Base-by-base conservation (phyloP, 768 basidiomycete species). In the Amanita molliuscula region DNA sequence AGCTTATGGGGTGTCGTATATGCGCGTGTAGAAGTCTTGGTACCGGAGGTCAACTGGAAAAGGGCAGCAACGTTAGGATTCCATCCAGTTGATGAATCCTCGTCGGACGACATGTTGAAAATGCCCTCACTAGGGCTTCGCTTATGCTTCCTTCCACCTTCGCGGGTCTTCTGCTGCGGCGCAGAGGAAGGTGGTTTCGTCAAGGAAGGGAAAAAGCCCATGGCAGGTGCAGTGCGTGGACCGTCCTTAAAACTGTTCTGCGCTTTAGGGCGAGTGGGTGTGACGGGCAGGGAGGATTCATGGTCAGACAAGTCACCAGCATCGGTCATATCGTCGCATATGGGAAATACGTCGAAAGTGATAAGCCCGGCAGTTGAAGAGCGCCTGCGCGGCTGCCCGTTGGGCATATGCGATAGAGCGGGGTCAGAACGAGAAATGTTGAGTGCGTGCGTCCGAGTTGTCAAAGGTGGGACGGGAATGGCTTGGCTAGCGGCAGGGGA, bases 21-120 rank as follows among this genome's bases (percentile, higher is more conserved):
- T 33, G 35, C 45, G 31, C 21, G 45, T 13, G 16, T 10, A 11
- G 46, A 15, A 37, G 18, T 50, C 25, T 44, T 44, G 36, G 28
- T 5, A 18, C 16, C 41, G 31, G 51, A 50, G 26, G 56, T 55
- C n/a, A 69, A 57, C 34, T 63, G 65, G 53, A 67, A 62, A 10
- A 66, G 51, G 3, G 60, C 53, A 47, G 59, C 55, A 8, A 62
- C 54, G 46, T 58, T 59, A 46, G 54, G 54, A 36, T 56, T 61
- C 48, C 58, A 53, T 48, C 66, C 64, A 7, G 74, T 71, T 13
- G 67, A 62, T 26, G 65, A 58, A 53, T 79, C 82, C 60, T 86
- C 84, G 54, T 88, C 84, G 42, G 82, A 80, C 44, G 80, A 82
- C 76, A 88, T 79, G 60, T 71, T 63, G 63, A 87, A 88, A n/a